A percentile compares a stretch with the other conserved stretches of the same genome.
Evolutionary conservation across 2,329 filamentous ascomycete species (phyloP).

Genomic region (Aspergillus unguis): DNA sequence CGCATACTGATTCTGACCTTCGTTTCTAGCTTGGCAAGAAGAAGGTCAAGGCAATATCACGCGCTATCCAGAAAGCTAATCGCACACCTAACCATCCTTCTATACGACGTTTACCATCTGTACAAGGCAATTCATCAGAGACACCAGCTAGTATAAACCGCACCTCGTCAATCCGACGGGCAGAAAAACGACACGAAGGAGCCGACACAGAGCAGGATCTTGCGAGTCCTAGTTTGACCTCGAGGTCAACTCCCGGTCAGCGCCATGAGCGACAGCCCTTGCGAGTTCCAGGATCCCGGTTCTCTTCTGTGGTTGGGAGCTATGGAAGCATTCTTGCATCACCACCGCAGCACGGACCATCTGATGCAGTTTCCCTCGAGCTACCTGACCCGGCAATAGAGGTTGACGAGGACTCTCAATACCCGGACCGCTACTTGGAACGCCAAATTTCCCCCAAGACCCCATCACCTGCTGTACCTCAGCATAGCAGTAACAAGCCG

Average conservation of each 20-base stretch:
- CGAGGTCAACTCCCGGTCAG: slow-evolving; percentile 35
- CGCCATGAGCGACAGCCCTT: slow-evolving; percentile 39
- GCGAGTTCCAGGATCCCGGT: slow-evolving; percentile 33
- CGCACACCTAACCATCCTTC: slow-evolving; percentile 47
- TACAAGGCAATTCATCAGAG: slow-evolving; percentile 14
- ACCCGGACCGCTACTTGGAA: slow-evolving; percentile 13
- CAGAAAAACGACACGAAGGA: slow-evolving; percentile 21
- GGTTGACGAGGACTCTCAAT: slow-evolving; percentile 31
- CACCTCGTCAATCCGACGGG: slow-evolving; percentile 18
- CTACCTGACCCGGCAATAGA: slow-evolving; percentile 62
- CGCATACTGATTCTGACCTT: slow-evolving; percentile 12
- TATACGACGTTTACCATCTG: slow-evolving; percentile 28
- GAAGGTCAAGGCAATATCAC: slow-evolving; percentile 76
- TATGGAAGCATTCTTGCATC: slow-evolving; percentile 65
- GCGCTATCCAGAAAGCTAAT: slow-evolving; percentile 63
- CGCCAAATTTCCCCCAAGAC: slow-evolving; percentile 21
- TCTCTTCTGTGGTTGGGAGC: slow-evolving; percentile 42
- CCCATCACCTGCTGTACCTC: slow-evolving; percentile 25
- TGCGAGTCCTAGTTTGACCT: slow-evolving; percentile 25
- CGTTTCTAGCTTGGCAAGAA: slow-evolving; percentile 69
- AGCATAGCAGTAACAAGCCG: slow-evolving; percentile 14
- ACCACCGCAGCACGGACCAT: slow-evolving; percentile 41
- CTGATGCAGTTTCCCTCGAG: slow-evolving; percentile 51
- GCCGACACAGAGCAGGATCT: slow-evolving; percentile 14
- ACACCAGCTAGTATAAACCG: slow-evolving; percentile 14